phyloP scores from a whole-genome alignment of 208 protist genomes.

The Leishmania amazonensis region DNA sequence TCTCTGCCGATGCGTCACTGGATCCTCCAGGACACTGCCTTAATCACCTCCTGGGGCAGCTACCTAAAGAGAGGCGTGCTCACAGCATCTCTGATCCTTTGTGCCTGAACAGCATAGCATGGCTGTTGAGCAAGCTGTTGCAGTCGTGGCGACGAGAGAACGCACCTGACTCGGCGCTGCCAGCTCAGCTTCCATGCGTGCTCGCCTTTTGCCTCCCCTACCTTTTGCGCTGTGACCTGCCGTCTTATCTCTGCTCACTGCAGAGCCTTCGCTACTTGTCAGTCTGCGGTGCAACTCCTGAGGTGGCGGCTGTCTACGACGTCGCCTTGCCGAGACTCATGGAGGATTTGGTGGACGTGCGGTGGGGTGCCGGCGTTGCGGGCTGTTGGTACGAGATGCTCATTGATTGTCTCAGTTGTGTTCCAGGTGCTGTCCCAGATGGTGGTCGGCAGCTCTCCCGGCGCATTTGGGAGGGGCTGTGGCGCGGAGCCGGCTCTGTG shows the following conservation, averaged over 20 bases:
- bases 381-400: conserved; percentile 11
- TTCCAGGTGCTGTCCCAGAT: neutral
- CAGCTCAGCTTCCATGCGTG: conserved; percentile 21
- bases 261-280: conserved; percentile 13
- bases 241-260: conserved; percentile 17
- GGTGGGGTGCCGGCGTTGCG: neutral
- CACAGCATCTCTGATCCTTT: conserved; percentile 15
- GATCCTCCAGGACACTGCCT: conserved; percentile 26
- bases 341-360: conserved; percentile 27
- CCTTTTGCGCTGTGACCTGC: conserved; percentile 26
- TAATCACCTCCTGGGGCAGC: neutral
- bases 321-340: conserved; percentile 17
- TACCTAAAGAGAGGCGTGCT: conserved; percentile 4
- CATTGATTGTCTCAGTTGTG: neutral
- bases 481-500: conserved; percentile 16
- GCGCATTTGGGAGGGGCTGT: conserved; percentile 32
- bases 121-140: conserved; percentile 17
- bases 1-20: conserved; percentile 9
- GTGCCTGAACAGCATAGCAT: neutral
- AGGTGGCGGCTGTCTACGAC: conserved; percentile 17
- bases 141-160: conserved; percentile 13
- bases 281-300: neutral
- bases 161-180: neutral
- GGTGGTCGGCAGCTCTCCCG: conserved; percentile 10
- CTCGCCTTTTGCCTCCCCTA: conserved; percentile 28